Conservation (phyloP, 805 yeast species). For the Metschnikowia colocasiae region DNA sequence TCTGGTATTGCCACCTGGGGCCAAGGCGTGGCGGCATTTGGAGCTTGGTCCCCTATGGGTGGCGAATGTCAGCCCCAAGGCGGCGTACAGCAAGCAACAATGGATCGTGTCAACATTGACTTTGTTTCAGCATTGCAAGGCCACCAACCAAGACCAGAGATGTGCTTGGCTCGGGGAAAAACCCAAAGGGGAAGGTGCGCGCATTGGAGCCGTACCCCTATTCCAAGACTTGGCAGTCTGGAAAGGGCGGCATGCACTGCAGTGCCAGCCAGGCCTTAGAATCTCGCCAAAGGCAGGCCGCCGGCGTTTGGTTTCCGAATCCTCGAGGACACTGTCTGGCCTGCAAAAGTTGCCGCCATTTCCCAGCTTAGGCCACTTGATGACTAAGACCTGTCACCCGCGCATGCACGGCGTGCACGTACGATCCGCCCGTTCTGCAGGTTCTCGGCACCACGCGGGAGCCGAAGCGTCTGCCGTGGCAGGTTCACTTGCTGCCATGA, state of each 20-base stretch:
- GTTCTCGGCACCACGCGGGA: neutral
- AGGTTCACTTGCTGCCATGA: too few species aligned
- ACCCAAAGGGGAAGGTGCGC: neutral
- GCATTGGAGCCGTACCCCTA: neutral
- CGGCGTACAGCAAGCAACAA: too few species aligned
- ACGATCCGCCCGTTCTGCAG: neutral
- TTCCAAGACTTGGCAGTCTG: neutral
- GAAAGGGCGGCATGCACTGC: neutral
- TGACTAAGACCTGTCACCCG: slow-evolving; percentile 1
- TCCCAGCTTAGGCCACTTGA: neutral
- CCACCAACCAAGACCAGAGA: too few species aligned
- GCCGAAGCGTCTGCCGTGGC: neutral
- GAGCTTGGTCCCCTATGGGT: too few species aligned
- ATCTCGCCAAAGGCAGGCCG: neutral
- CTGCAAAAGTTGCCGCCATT: too few species aligned
- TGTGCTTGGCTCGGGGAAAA: neutral
- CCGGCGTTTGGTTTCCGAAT: too few species aligned
- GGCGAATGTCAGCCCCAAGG: too few species aligned
- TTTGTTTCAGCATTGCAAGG: neutral
- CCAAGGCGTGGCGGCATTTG: too few species aligned
- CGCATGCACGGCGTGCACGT: neutral
- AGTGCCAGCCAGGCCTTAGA: neutral
- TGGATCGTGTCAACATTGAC: too few species aligned
- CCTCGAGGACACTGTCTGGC: too few species aligned
- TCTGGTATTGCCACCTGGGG: too few species aligned